Percentiles rank a stretch among this genome's conserved stretches.
These are phyloP conservation scores for Boletus subcaerulescens DNA, from an alignment of 768 basidiomycete species.

Conservation along the genomic window DNA sequence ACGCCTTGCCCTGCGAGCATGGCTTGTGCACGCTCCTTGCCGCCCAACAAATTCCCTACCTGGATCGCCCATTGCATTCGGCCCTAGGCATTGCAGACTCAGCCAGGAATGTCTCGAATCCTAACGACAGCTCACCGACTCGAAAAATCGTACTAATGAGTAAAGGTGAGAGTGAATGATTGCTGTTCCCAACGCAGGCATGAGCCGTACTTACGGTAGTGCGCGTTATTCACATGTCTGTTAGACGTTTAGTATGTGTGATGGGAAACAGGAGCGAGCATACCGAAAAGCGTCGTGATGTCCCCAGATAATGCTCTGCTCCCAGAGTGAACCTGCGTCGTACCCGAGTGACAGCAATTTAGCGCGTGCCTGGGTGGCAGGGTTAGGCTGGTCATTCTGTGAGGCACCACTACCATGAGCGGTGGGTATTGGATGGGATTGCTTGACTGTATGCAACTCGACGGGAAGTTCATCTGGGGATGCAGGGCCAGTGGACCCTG, in stretches of 20 bases:
- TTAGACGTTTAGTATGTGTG: neutral
- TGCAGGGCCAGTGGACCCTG: conserved; percentile 56
- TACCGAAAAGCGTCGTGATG: conserved; percentile 78
- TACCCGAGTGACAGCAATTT: conserved; percentile 49
- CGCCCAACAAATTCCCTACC: conserved; percentile 58
- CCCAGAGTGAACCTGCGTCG: conserved; percentile 69
- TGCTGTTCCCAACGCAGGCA: neutral
- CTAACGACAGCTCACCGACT: conserved; percentile 47
- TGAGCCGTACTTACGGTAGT: conserved; percentile 48
- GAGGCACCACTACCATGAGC: neutral
- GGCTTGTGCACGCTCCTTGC: conserved; percentile 48
- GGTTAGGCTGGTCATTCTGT: conserved; percentile 1
- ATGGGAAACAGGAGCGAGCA: neutral
- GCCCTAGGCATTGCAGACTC: conserved; percentile 38
- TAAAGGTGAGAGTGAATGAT: neutral
- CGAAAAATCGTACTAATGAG: conserved; percentile 59
- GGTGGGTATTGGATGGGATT: conserved; percentile 3
- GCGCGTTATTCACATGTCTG: conserved; percentile 79
- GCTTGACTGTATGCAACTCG: neutral
- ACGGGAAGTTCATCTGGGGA: conserved; percentile 47
- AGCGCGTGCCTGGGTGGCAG: conserved; percentile 38
- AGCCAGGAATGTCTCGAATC: neutral
- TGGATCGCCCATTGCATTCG: conserved; percentile 67
- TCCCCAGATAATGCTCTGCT: conserved; percentile 76
- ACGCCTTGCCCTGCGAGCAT: conserved; percentile 64